phyloP scores from a whole-genome alignment of 208 protist species.

The Trypanosomatidae sp. region DNA sequence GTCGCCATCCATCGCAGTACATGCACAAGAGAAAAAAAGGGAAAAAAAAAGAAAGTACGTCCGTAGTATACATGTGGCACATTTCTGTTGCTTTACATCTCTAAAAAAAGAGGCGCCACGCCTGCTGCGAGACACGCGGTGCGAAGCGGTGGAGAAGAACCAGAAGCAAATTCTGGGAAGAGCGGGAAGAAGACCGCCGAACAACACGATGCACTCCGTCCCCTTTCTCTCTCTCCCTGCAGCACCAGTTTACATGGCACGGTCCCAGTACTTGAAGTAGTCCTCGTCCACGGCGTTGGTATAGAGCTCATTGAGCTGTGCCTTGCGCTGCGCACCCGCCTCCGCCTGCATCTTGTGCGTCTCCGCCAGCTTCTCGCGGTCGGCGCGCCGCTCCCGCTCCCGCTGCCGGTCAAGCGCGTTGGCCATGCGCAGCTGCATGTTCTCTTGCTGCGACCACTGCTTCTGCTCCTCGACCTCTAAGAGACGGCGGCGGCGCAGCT shows the following conservation, averaged over 20 bases:
- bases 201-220: too few relatives aligned
- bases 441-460: slow-evolving; percentile 87
- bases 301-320: slow-evolving; percentile 75
- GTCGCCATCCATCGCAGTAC: too few relatives aligned
- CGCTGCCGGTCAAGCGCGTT: slow-evolving; percentile 85
- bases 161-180: too few relatives aligned
- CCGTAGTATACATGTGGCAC: too few relatives aligned
- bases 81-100: too few relatives aligned
- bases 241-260: slow-evolving; percentile 48
- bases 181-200: not conserved
- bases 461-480: slow-evolving; percentile 87
- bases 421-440: slow-evolving; percentile 89
- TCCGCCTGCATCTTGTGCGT: slow-evolving; percentile 66
- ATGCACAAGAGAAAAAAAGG: too few relatives aligned
- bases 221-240: too few relatives aligned
- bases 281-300: slow-evolving; percentile 89
- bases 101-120: too few relatives aligned
- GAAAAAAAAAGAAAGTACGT: too few relatives aligned
- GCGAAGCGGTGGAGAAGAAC: too few relatives aligned
- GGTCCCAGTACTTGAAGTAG: slow-evolving; percentile 92
- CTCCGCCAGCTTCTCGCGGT: slow-evolving; percentile 58
- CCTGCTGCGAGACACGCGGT: too few relatives aligned
- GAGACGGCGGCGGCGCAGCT: slow-evolving; percentile 77
- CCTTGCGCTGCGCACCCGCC: slow-evolving; percentile 49
- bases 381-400: slow-evolving; percentile 76